A percentile compares a stretch with the other conserved stretches of the same genome.
phyloP scores from a whole-genome alignment of 169 alveolate species.

The Eimeria sp. region DNA sequence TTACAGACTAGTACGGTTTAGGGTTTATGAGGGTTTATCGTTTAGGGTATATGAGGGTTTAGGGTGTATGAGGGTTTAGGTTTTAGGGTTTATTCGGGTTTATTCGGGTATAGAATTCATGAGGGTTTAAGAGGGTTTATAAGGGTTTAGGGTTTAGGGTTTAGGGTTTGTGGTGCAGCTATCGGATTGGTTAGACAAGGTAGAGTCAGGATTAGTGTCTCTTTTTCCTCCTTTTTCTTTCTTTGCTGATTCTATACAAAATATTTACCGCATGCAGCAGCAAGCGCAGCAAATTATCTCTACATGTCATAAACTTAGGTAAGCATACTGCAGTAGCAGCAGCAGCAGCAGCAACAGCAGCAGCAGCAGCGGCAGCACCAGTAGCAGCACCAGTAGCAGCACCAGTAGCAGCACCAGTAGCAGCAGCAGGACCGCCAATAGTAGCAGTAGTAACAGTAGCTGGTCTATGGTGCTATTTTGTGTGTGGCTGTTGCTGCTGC shows the following conservation, averaged over 20 bases:
- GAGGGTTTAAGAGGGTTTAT: not conserved
- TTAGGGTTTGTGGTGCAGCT: slow-evolving; percentile 43
- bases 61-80: too few species aligned
- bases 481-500: slow-evolving; percentile 23
- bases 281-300: not conserved
- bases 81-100: not conserved
- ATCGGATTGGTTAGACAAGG: slow-evolving; percentile 40
- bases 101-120: not conserved
- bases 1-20: too few species aligned
- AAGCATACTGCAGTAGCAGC: not conserved
- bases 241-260: not conserved
- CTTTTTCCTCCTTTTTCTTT: not conserved
- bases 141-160: not conserved
- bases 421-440: not conserved
- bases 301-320: not conserved
- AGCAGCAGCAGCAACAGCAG: slow-evolving; percentile 22
- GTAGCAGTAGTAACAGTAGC: too few species aligned
- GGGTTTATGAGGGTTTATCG: not conserved
- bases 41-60: not conserved
- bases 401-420: not conserved
- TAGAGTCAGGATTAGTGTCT: slow-evolving; percentile 13
- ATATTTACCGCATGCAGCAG: slow-evolving; percentile 36
- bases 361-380: not conserved
- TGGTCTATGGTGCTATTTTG: too few species aligned
- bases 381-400: not conserved